Evolutionary conservation across 352 stramenopile species (phyloP).

Genomic region (Phytophthora melonis): DNA sequence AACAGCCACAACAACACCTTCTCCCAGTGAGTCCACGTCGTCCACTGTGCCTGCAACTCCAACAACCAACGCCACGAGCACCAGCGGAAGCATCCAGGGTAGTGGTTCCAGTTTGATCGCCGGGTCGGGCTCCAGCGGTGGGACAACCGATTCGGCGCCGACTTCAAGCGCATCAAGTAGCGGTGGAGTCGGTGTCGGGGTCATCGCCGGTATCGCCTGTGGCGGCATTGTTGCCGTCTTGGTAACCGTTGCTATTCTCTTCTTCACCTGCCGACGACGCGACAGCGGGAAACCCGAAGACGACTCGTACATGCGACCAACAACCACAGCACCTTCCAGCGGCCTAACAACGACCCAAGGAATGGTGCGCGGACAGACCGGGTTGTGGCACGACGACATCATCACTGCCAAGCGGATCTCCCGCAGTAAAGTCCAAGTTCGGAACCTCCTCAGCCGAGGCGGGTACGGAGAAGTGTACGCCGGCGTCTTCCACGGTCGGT

Average conservation of each 20-base stretch:
- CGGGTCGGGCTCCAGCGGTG: not conserved
- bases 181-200: not conserved
- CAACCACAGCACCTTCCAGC: not conserved
- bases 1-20: not conserved
- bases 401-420: constrained; percentile 44
- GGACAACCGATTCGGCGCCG: not conserved
- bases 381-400: constrained; percentile 37
- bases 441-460: constrained; percentile 31
- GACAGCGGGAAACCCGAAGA: not conserved
- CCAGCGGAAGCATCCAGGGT: not conserved
- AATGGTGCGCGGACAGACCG: constrained; percentile 9
- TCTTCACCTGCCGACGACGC: not conserved
- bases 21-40: not conserved
- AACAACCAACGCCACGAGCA: not conserved
- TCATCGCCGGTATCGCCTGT: not conserved
- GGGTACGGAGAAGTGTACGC: constrained; percentile 43
- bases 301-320: not conserved
- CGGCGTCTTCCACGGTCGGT: constrained; percentile 37
- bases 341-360: not conserved
- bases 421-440: constrained; percentile 38
- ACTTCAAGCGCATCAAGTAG: not conserved
- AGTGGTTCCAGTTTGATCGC: not conserved
- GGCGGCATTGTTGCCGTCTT: not conserved
- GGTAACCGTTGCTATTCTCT: not conserved
- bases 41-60: not conserved